Base-by-base conservation (phyloP, 1,284 basidiomycete genomes). In the Boletus holoroseus region DNA sequence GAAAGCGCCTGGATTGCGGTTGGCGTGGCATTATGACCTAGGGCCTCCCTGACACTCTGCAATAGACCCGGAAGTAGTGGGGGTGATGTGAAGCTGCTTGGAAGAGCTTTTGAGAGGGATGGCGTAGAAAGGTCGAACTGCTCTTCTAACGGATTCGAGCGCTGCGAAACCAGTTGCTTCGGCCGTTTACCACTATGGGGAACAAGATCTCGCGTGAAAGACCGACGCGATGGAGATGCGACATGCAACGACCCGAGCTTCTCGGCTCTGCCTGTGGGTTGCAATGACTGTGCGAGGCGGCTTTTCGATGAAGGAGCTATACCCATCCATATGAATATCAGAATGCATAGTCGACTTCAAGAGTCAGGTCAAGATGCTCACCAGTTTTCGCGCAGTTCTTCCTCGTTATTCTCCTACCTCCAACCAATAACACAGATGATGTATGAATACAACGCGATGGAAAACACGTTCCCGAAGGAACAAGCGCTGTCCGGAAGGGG, bases 1-100 rank as follows among this genome's bases (percentile, higher is more conserved):
- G 85, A 77, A 22, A 91, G 73, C 0, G 79, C 75, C 64, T 93
- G 90, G 28, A 93, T 89, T 0, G 84, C 78, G 0, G 87, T 89
- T 2, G 90, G 85, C 3, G 51, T 64, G 0, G 79, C 76, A 37
- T 73, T 58, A 1, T 69, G 68, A 4, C 84, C 85, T 12, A 88
- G 71, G 1, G 79, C 64, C 28, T 80, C 77, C 5, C 70, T 63
- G 5, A 91, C 61, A 28, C 79, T 79, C 8, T 73, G 63, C 5
- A 82, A 60, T 13, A 92, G 70, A 3, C 82, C 82, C 0, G 78
- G 75, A 55, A 85, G 71, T 16, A 92, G 71, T 0, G 85, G 85
- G 1, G 87, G 83, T 0, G 84, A 83, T 0, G 75, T 63, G 64
- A 89, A 88, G 12, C 39, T 22, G 30, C 5, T 47, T 7, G 58